Evolutionary conservation across 352 stramenopile species (phyloP).

Genomic region (Pythium phragmiticola): DNA sequence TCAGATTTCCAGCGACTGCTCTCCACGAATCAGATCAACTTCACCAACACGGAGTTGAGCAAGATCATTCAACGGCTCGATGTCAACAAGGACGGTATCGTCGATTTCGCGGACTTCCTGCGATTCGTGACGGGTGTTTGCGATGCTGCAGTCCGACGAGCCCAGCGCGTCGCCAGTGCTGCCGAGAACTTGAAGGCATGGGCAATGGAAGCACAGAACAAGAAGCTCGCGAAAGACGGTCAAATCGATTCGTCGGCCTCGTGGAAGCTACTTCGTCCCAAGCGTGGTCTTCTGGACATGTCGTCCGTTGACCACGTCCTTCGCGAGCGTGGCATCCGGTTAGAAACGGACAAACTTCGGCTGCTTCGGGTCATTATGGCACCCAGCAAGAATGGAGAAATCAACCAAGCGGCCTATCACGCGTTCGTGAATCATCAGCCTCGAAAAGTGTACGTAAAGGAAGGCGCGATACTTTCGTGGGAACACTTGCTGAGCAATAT

Average conservation of each 20-base stretch:
- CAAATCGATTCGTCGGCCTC: conserved; percentile 74
- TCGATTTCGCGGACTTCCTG: conserved; percentile 80
- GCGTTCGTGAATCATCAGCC: conserved; percentile 80
- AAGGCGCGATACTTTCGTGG: neutral
- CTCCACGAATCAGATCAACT: conserved; percentile 63
- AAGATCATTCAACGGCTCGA: conserved; percentile 85
- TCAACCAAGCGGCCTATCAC: conserved; percentile 63
- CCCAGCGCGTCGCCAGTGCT: conserved; percentile 51
- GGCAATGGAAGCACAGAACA: conserved; percentile 77
- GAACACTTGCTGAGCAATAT: neutral
- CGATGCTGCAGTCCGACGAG: conserved; percentile 52
- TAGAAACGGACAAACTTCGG: conserved; percentile 53
- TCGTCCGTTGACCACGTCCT: conserved; percentile 61
- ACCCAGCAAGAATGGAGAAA: conserved; percentile 57
- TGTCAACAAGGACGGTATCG: conserved; percentile 68
- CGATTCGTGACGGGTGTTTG: conserved; percentile 77
- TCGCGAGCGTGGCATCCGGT: conserved; percentile 47
- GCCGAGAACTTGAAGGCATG: conserved; percentile 67
- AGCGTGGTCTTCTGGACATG: conserved; percentile 50
- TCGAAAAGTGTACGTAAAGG: conserved; percentile 65
- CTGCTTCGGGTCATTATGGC: conserved; percentile 66
- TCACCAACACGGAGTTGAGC: conserved; percentile 66
- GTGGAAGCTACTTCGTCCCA: conserved; percentile 70
- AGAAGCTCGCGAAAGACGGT: conserved; percentile 71
- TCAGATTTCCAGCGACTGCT: conserved; percentile 76